Conservation (phyloP, 2,329 filamentous ascomycete species). For the Scedosporium boydii region DNA sequence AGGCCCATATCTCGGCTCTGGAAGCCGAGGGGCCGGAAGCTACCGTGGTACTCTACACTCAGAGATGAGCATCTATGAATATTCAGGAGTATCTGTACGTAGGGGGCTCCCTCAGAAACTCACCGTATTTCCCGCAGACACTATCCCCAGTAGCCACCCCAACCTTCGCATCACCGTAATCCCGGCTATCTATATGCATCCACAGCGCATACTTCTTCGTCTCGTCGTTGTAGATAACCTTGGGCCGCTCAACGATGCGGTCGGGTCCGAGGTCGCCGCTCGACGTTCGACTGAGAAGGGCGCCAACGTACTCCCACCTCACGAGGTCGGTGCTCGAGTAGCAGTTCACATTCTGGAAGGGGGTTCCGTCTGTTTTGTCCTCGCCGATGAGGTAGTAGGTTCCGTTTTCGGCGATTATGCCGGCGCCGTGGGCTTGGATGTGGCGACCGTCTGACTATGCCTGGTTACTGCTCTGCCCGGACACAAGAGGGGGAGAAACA, state of each 20-base stretch:
- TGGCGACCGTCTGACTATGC: conserved; percentile 38
- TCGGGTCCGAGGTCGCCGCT: conserved; percentile 50
- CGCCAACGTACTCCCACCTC: conserved; percentile 52
- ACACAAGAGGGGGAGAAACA: background rate
- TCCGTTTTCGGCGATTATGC: conserved; percentile 47
- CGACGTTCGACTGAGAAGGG: conserved; percentile 42
- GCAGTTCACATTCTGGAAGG: conserved; percentile 58
- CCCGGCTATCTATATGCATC: conserved; percentile 55
- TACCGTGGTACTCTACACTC: conserved; percentile 16
- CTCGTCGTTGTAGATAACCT: conserved; percentile 57
- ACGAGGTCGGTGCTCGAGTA: conserved; percentile 55
- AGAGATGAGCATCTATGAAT: background rate
- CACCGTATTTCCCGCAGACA: conserved; percentile 50
- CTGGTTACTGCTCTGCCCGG: background rate
- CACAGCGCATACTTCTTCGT: conserved; percentile 59
- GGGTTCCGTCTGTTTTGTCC: conserved; percentile 53
- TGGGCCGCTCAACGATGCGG: conserved; percentile 57
- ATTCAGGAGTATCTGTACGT: no score
- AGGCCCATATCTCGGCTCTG: conserved; percentile 48
- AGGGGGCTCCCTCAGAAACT: background rate
- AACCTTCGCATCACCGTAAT: conserved; percentile 54
- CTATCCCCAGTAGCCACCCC: conserved; percentile 50
- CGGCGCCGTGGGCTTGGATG: conserved; percentile 57
- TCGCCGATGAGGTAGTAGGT: conserved; percentile 62
- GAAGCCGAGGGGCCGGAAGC: conserved; percentile 23